Evolutionary conservation across 306 rosid genomes (phyloP), one percentile per base, ranked within the genome.

Genomic region (Amphicarpaea edgeworthii): DNA sequence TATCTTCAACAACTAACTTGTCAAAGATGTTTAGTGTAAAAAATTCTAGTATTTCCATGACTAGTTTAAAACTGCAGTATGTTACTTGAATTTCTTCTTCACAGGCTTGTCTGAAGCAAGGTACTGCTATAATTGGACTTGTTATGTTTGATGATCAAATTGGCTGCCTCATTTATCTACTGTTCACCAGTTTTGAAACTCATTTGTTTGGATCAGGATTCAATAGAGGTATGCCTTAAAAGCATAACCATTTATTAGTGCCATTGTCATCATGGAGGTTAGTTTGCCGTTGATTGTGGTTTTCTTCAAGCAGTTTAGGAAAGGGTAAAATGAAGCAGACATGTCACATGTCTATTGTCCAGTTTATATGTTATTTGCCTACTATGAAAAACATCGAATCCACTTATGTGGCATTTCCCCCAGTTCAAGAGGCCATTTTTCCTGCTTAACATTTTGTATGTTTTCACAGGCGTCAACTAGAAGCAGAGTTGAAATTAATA

Each of bases 191-290:
- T 93, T 92, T 88, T 93, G 93, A 83, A 84, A 88, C 90, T 87
- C 96, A 85, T 89, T 87, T 96, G 91, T 92, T 90, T 90, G 96
- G 99, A 96, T 96, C 98, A 83, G 98, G 91, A 90, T 92, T 87
- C 90, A 60, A 74, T 89, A 96, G 99, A 90, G 99, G 99, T 93
- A 90, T 92, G 98, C 96, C 93, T 90, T 92, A 86, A 90, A 89
- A 89, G 99, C 88, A 86, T 92, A 87, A 90, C 89, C 95, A 76
- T 90, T 82, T 73, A 79, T 80, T 88, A 86, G 89, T 85, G 85
- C 87, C 85, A 80, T 84, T 84, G 85, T 79, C 90, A 76, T 80
- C 90, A 82, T 86, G 93, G 85, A 90, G 97, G 98, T 92, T 89
- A 90, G 97, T 87, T 87, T 86, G 96, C 74, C 77, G 68, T 75